phyloP scores from a whole-genome alignment of 345 rosid genomes.

The Murraya paniculata region DNA sequence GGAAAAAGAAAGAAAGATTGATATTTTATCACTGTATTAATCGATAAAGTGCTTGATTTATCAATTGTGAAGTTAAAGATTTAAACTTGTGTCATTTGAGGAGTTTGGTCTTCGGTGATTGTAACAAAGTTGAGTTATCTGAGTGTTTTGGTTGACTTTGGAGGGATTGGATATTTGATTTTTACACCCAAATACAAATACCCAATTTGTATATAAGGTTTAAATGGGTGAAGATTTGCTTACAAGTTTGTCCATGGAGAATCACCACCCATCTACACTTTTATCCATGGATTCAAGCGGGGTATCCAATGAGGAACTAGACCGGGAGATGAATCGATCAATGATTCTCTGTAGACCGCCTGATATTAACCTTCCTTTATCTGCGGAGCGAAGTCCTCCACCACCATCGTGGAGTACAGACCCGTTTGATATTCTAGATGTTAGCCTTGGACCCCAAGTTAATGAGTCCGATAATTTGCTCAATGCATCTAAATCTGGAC shows the following conservation, averaged over 20 bases:
- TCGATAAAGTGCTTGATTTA: background rate
- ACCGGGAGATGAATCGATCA: conserved; percentile 40
- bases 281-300: conserved; percentile 52
- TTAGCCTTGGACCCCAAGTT: conserved; percentile 42
- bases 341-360: conserved; percentile 43
- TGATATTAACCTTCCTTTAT: conserved; percentile 52
- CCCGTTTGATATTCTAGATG: conserved; percentile 45
- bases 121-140: background rate
- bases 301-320: conserved; percentile 39
- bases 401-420: conserved; percentile 39
- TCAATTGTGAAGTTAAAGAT: background rate
- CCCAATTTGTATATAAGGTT: background rate
- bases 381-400: conserved; percentile 42
- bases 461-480: conserved; percentile 37
- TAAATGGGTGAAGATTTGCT: conserved; percentile 50
- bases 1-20: background rate
- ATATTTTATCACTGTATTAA: background rate
- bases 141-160: background rate
- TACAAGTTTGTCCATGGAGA: conserved; percentile 46
- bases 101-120: background rate
- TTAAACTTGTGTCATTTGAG: background rate
- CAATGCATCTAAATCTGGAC: conserved; percentile 35
- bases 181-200: background rate
- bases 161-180: conserved; percentile 1
- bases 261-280: conserved; percentile 44